Evolutionary conservation across 2,329 filamentous ascomycete genomes (phyloP).

Genomic region (Diplodia seriata): DNA sequence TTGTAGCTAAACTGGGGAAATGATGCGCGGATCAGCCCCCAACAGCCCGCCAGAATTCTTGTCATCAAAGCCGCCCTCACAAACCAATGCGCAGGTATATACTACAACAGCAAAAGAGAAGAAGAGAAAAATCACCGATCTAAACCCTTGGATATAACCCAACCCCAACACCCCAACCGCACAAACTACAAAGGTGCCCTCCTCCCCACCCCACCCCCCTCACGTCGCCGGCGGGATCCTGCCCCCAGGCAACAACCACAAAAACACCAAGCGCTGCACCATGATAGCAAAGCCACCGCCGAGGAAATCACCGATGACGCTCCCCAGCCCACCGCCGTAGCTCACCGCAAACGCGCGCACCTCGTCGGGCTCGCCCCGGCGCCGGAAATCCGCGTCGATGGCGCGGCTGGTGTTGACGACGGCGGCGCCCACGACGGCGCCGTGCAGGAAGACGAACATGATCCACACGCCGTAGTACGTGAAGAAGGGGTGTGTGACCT

Average conservation of each 20-base stretch:
- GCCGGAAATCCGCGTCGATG: constrained; percentile 2
- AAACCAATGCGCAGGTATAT: too few species aligned
- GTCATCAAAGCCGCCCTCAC: too few species aligned
- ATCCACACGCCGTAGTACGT: constrained; percentile 27
- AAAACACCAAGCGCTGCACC: constrained; percentile 9
- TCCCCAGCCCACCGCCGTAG: constrained; percentile 9
- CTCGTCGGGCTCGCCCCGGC: not conserved
- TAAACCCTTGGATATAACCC: too few species aligned
- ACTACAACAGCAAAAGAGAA: too few species aligned
- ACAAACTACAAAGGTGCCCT: too few species aligned
- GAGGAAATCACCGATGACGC: not conserved
- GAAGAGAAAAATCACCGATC: too few species aligned
- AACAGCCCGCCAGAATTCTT: too few species aligned
- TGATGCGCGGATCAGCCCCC: too few species aligned
- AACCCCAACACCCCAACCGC: too few species aligned
- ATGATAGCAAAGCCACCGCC: constrained; percentile 13
- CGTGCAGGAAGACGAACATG: constrained; percentile 8
- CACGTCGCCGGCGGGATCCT: too few species aligned
- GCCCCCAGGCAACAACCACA: not conserved
- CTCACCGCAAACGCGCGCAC: constrained; percentile 4
- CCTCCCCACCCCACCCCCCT: too few species aligned
- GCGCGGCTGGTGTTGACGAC: not conserved
- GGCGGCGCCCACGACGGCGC: not conserved
- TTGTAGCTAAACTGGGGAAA: too few species aligned
- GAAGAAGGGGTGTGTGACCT: not conserved